A percentile compares a stretch with the other conserved stretches of the same genome.
These are phyloP conservation scores for Gynostemma pentaphyllum DNA, from an alignment of 306 rosid species.

Conservation along the genomic window DNA sequence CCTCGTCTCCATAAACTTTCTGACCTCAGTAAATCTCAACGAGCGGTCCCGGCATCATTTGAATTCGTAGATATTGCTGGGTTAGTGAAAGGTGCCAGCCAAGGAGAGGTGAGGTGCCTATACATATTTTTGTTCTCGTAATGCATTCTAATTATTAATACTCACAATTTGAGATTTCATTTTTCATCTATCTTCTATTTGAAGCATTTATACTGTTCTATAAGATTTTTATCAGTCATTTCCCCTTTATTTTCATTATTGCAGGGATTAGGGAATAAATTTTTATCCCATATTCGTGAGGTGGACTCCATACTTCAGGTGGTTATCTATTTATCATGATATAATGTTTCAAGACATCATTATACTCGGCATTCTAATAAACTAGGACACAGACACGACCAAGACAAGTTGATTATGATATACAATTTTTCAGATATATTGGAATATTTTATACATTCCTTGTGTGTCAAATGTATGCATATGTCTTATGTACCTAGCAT, in stretches of 20 bases:
- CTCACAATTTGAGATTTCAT: background rate
- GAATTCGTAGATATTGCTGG: conserved; percentile 98
- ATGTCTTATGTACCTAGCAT: too few species aligned
- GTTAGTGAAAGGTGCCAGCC: conserved; percentile 94
- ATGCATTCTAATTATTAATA: background rate
- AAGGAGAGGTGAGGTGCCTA: conserved; percentile 67
- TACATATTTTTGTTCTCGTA: background rate
- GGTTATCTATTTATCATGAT: background rate
- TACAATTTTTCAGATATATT: too few species aligned
- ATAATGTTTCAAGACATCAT: background rate
- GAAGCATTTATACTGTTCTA: background rate
- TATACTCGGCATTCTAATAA: background rate
- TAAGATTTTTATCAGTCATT: background rate
- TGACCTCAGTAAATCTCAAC: conserved; percentile 80
- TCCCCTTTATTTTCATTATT: conserved; percentile 18
- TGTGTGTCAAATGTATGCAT: too few species aligned
- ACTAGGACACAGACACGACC: too few species aligned
- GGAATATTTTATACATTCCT: too few species aligned
- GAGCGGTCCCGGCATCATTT: conserved; percentile 79
- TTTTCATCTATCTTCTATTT: background rate
- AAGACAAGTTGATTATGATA: too few species aligned
- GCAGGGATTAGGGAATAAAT: conserved; percentile 93
- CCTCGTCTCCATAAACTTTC: conserved; percentile 75
- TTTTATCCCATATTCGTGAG: conserved; percentile 88
- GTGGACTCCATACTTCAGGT: conserved; percentile 99